Conservation (phyloP, 352 stramenopile genomes). For the Nothophytophthora sp. region DNA sequence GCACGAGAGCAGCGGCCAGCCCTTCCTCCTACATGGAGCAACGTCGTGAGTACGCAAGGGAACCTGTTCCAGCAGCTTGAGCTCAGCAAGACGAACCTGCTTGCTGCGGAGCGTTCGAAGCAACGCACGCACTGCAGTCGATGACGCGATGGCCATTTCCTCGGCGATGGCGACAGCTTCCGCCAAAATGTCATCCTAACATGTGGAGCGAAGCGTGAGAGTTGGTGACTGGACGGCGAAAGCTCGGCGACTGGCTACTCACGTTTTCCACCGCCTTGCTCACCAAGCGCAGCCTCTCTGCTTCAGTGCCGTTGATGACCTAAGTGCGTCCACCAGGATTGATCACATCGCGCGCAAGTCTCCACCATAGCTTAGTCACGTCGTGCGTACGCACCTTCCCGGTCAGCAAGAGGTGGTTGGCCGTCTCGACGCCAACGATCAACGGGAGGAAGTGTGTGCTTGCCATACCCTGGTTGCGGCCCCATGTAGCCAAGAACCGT, state of each 20-base stretch:
- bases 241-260: no score
- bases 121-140: slow-evolving; percentile 67
- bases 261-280: slow-evolving; percentile 45
- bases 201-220: not conserved
- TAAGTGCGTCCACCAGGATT: slow-evolving; percentile 1
- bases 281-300: slow-evolving; percentile 50
- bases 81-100: slow-evolving; percentile 11
- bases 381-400: slow-evolving; percentile 58
- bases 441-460: slow-evolving; percentile 78
- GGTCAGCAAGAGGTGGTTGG: slow-evolving; percentile 75
- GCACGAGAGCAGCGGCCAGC: slow-evolving; percentile 60
- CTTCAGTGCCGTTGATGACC: slow-evolving; percentile 68
- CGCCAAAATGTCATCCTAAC: slow-evolving; percentile 38
- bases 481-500: no score
- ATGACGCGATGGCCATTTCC: slow-evolving; percentile 59
- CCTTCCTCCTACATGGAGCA: slow-evolving; percentile 46
- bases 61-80: no score
- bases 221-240: not conserved
- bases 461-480: slow-evolving; percentile 75
- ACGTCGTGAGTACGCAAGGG: not conserved
- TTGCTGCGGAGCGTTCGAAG: slow-evolving; percentile 66
- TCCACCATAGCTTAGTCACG: not conserved
- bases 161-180: slow-evolving; percentile 57
- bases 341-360: not conserved
- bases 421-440: slow-evolving; percentile 57